Evolutionary conservation across 352 stramenopile genomes (phyloP).

Genomic region (Globisporangium apiculatum): DNA sequence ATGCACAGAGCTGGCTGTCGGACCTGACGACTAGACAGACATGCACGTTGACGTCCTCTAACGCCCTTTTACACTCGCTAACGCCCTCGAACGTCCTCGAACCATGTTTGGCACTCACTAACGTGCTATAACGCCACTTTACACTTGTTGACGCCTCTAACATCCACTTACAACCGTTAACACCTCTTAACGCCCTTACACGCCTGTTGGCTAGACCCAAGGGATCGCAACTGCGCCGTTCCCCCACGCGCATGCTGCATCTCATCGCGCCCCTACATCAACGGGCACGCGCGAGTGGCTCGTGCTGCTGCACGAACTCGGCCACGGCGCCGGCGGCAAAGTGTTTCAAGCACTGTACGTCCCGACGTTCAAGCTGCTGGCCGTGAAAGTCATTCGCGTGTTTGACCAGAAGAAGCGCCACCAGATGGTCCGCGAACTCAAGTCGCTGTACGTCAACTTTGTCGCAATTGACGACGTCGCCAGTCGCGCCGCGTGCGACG

Average conservation of each 20-base stretch:
- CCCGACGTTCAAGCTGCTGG: constrained; percentile 84
- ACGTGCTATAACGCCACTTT: too few species aligned
- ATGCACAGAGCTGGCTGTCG: too few species aligned
- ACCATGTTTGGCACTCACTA: too few species aligned
- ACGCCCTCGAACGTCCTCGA: too few species aligned
- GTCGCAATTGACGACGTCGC: constrained; percentile 47
- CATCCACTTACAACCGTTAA: too few species aligned
- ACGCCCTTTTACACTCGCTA: too few species aligned
- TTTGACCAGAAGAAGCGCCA: constrained; percentile 86
- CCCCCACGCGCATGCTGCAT: constrained; percentile 16
- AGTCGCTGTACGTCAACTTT: constrained; percentile 81
- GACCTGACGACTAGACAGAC: neutral
- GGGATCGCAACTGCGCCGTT: constrained; percentile 72
- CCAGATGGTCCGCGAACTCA: constrained; percentile 85
- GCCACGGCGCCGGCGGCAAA: constrained; percentile 80
- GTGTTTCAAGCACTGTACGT: constrained; percentile 88
- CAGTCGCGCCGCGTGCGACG: constrained; percentile 46
- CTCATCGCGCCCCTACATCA: constrained; percentile 6
- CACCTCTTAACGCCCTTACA: neutral
- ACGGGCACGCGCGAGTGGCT: constrained; percentile 62
- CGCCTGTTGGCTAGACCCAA: constrained; percentile 37
- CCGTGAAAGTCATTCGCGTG: constrained; percentile 83
- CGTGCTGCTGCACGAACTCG: constrained; percentile 61
- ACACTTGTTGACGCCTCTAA: too few species aligned
- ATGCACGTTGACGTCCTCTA: neutral